Base-by-base conservation (phyloP, 345 rosid species). In the Rhodomyrtus tomentosa region DNA sequence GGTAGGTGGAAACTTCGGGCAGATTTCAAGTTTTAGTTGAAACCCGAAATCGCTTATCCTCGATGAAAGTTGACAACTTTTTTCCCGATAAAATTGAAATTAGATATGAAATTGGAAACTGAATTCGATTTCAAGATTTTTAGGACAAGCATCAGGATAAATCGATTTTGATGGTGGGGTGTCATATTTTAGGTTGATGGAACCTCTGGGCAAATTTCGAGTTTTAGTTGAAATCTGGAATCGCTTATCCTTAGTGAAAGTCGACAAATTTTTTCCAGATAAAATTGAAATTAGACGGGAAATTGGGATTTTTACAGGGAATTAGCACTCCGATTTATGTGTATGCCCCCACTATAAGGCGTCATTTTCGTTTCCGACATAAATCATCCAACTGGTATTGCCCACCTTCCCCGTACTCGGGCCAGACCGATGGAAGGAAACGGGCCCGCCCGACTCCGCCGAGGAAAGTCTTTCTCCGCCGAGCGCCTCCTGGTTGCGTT, bases 401-500 rank as follows among this genome's bases (percentile, higher is more conserved):
- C 76, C 76, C 58, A 24, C 58, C 58, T 22, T 55, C n/a, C 12
- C 58, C 9, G 16, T 3, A 13, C 4, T 7, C 38, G 55, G 81
- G 55, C 25, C n/a, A 55, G 73, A 54, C n/a, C 11, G 7, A 86
- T 87, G 89, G 88, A 85, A 83, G 53, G 81, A 15, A 85, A 55
- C 87, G 84, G 88, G 62, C 53, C 89, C 13, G 27, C 82, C 74
- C 85, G 87, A 13, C 54, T 62, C 74, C 86, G 84, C 49, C 85
- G 83, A 62, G 84, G 85, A 55, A 84, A 84, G 79, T 74, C 87
- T 29, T 12, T 22, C 55, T 53, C 85, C 74, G 81, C 86, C n/a
- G 91, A 84, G 40, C 87, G 87, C 27, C 86, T 89, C 82, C 85
- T 89, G 42, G 88, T 79, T 74, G 49, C 40, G 6, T 74, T 1